Conservation (phyloP, 129 eudicot genomes). For the Lactuca saligna region DNA sequence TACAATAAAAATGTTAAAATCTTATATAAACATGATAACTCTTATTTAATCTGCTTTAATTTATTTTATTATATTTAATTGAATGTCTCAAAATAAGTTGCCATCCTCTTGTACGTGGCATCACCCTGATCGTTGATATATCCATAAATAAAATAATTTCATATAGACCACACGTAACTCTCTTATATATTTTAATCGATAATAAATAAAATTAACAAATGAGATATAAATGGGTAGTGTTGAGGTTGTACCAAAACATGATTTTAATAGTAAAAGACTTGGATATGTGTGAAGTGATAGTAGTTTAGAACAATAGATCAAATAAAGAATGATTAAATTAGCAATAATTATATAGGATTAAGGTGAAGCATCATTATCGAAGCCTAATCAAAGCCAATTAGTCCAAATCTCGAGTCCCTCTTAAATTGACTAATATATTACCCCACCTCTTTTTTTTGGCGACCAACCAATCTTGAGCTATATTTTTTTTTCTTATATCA, state of each 20-base stretch:
- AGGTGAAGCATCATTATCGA: constrained; percentile 39
- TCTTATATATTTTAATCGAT: constrained; percentile 2
- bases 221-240: constrained; percentile 17
- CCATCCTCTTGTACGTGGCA: not conserved
- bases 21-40: too few relatives aligned
- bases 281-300: constrained; percentile 21
- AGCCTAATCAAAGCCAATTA: constrained; percentile 31
- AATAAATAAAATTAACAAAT: not conserved
- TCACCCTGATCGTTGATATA: not conserved
- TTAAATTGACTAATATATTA: constrained; percentile 25
- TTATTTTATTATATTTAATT: too few relatives aligned
- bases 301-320: constrained; percentile 16
- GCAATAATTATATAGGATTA: constrained; percentile 31
- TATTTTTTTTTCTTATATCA: not conserved
- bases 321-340: constrained; percentile 18
- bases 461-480: constrained; percentile 15
- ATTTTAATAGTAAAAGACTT: constrained; percentile 25
- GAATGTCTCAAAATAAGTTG: not conserved
- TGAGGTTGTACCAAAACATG: constrained; percentile 28
- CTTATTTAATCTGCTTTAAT: too few relatives aligned
- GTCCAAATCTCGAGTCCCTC: constrained; percentile 40
- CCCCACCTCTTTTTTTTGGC: constrained; percentile 12
- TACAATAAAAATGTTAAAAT: too few relatives aligned
- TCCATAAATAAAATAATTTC: not conserved
- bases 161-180: constrained; percentile 10